Evolutionary conservation across 768 basidiomycete species (phyloP).

Genomic region (Melanogaster broomeanus): DNA sequence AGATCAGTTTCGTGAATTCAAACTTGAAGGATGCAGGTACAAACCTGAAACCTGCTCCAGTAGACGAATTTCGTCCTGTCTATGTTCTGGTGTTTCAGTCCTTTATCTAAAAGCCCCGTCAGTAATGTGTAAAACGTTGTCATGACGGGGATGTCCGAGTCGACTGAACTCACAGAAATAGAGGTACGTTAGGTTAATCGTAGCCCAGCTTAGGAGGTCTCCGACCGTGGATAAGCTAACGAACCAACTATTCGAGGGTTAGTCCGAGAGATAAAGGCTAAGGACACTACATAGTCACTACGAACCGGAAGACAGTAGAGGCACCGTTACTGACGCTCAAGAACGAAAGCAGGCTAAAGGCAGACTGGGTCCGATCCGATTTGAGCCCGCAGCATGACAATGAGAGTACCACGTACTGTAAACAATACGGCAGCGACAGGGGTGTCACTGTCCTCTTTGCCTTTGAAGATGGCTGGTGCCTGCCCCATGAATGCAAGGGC

Average conservation of each 20-base stretch:
- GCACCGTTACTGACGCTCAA: conserved; percentile 60
- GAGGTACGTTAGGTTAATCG: conserved; percentile 69
- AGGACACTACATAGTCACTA: neutral
- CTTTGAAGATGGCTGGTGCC: conserved; percentile 49
- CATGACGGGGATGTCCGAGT: neutral
- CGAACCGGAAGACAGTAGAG: conserved; percentile 30
- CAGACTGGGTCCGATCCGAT: conserved; percentile 18
- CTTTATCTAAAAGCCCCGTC: conserved; percentile 50
- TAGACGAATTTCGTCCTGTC: conserved; percentile 64
- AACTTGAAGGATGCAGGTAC: conserved; percentile 25
- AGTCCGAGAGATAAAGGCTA: neutral
- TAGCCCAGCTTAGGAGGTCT: conserved; percentile 64
- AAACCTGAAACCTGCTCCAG: conserved; percentile 49
- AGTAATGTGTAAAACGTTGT: neutral
- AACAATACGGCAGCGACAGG: conserved; percentile 38
- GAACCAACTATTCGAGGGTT: conserved; percentile 50
- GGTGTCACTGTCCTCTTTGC: conserved; percentile 49
- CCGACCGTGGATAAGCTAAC: conserved; percentile 63
- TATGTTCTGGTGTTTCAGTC: conserved; percentile 67
- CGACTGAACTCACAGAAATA: conserved; percentile 55
- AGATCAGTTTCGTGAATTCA: neutral
- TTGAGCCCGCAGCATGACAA: no score
- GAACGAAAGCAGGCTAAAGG: conserved; percentile 53
- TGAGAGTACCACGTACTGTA: conserved; percentile 22
- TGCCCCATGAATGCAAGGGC: conserved; percentile 46